phyloP scores from a whole-genome alignment of 176 grass and related monocot genomes.

The Triticum monococcum region DNA sequence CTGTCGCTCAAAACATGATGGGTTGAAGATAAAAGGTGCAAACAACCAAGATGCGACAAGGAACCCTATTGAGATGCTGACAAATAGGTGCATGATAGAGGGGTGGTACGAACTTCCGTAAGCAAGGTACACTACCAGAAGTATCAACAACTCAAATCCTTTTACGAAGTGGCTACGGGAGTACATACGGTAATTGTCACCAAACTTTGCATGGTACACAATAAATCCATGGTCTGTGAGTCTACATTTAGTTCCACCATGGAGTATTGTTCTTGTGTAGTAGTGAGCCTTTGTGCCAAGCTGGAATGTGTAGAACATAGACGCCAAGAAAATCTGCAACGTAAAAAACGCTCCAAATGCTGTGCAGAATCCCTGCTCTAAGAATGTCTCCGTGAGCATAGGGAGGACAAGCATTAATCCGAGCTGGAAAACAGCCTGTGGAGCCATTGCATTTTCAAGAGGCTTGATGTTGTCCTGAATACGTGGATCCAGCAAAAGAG shows the following conservation, averaged over 20 bases:
- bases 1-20: constrained; percentile 87
- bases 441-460: constrained; percentile 88
- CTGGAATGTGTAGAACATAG: constrained; percentile 93
- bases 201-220: constrained; percentile 82
- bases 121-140: constrained; percentile 65
- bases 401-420: constrained; percentile 86
- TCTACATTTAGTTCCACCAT: constrained; percentile 88
- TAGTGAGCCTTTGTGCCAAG: constrained; percentile 91
- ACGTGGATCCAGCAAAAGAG: constrained; percentile 69
- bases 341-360: constrained; percentile 84
- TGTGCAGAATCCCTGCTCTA: constrained; percentile 89
- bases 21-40: constrained; percentile 85
- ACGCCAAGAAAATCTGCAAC: constrained; percentile 90
- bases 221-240: constrained; percentile 79
- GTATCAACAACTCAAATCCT: constrained; percentile 77
- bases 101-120: constrained; percentile 80
- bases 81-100: constrained; percentile 79
- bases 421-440: constrained; percentile 86
- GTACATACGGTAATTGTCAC: constrained; percentile 91
- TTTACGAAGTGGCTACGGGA: constrained; percentile 96
- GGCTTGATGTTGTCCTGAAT: constrained; percentile 37
- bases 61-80: constrained; percentile 85
- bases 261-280: constrained; percentile 85
- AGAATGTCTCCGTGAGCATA: constrained; percentile 78
- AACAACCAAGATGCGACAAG: constrained; percentile 88